phyloP scores from a whole-genome alignment of 2,329 filamentous ascomycete species.

The Fusarium chaquense region DNA sequence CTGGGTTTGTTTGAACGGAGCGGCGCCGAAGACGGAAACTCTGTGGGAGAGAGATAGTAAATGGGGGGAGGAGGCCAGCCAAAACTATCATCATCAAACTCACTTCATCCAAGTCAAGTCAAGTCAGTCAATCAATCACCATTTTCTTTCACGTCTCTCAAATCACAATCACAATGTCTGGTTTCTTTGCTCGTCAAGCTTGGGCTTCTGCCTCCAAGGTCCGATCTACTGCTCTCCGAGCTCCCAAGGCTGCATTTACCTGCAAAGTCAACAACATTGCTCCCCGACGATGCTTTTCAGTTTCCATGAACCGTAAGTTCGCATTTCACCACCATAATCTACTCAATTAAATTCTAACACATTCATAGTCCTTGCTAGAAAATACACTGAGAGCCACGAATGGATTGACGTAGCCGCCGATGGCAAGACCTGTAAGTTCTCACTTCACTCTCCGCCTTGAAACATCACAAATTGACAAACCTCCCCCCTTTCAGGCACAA shows the following conservation, averaged over 20 bases:
- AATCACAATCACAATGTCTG: constrained; percentile 36
- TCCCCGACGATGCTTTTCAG: constrained; percentile 45
- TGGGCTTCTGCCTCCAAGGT: constrained; percentile 42
- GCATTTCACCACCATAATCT: no score
- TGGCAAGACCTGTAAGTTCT: constrained; percentile 62
- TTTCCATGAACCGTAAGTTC: constrained; percentile 41
- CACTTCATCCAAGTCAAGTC: background rate
- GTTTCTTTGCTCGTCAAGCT: constrained; percentile 45
- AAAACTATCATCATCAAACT: constrained; percentile 16
- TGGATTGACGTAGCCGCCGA: constrained; percentile 83
- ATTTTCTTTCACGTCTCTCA: background rate
- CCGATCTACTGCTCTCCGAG: constrained; percentile 39
- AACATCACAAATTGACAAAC: background rate
- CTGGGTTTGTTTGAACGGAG: constrained; percentile 12
- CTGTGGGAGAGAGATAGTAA: constrained; percentile 19
- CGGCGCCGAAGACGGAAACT: constrained; percentile 29
- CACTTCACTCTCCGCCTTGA: no score
- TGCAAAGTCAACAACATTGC: constrained; percentile 26
- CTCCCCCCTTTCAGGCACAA: constrained; percentile 62
- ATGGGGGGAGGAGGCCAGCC: constrained; percentile 10
- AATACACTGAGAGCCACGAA: constrained; percentile 91
- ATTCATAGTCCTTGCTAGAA: constrained; percentile 36
- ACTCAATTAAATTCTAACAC: background rate
- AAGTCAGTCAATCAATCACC: background rate
- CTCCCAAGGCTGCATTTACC: constrained; percentile 35